Percentiles rank a stretch among this genome's conserved stretches.
Conservation (phyloP, 2,329 filamentous ascomycete species). For the Geoglossum cookeanum region DNA sequence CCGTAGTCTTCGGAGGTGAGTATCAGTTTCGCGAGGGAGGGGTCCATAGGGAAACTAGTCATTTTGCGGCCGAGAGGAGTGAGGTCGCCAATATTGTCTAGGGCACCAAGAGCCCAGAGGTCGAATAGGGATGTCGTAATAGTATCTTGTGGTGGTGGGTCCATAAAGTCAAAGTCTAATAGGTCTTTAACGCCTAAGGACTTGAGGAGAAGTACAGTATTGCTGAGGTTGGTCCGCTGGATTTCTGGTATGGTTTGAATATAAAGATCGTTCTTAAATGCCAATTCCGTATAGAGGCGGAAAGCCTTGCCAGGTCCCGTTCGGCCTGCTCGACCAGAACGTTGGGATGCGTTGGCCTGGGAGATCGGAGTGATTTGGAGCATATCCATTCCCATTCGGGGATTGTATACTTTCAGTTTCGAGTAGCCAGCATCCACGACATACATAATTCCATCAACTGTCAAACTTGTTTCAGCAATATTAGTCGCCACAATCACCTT, state of each 20-base stretch:
- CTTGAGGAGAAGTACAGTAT: slow-evolving; percentile 86
- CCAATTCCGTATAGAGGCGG: slow-evolving; percentile 81
- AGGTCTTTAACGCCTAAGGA: slow-evolving; percentile 87
- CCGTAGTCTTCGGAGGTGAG: slow-evolving; percentile 80
- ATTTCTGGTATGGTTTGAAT: slow-evolving; percentile 96
- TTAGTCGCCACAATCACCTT: slow-evolving; percentile 98
- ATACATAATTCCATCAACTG: slow-evolving; percentile 97
- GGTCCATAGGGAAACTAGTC: slow-evolving; percentile 98
- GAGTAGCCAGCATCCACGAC: slow-evolving; percentile 93
- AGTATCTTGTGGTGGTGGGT: slow-evolving; percentile 91
- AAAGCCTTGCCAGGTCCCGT: slow-evolving; percentile 94
- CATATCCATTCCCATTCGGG: slow-evolving; percentile 98
- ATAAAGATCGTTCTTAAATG: slow-evolving; percentile 91
- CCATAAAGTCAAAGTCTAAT: slow-evolving; percentile 97
- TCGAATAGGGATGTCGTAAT: slow-evolving; percentile 96
- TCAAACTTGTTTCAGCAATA: slow-evolving; percentile 94
- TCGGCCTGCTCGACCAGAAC: slow-evolving; percentile 80
- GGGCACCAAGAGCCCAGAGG: slow-evolving; percentile 81
- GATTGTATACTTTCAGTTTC: slow-evolving; percentile 97
- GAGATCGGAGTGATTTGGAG: slow-evolving; percentile 95
- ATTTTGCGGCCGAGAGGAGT: slow-evolving; percentile 76
- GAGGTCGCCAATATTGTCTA: slow-evolving; percentile 85
- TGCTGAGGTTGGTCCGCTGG: slow-evolving; percentile 85
- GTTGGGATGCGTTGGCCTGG: slow-evolving; percentile 85
- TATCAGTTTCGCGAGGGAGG: slow-evolving; percentile 80